Evolutionary conservation across 73 alveolate genomes (phyloP), one percentile per base, ranked within the genome.

Genomic region (Paramecium primaurelia): DNA sequence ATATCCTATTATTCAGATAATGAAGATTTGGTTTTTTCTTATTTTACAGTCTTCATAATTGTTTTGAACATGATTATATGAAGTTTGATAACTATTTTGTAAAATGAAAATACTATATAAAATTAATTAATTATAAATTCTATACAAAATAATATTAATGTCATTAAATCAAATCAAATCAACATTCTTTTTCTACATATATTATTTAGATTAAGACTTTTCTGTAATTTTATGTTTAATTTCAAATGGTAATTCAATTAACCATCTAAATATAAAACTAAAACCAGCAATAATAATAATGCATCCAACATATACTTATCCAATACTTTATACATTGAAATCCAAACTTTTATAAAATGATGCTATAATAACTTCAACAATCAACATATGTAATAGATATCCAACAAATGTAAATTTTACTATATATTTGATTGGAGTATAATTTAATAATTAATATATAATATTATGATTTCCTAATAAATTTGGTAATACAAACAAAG

Each of bases 371-470:
- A 64, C 84, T 7, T 64, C 84, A 64, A 64, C 28, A 5, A 64
- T 26, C 12, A 64, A 64, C 84, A 64, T 64, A n/a, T 64, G 84
- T 32, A 75, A 30, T 11, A 75, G 36, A 75, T 75, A 75, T 25
- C 68, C 88, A n/a, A 40, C 88, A 75, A 75, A 75, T 0, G 88
- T 75, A 42, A 75, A 75, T 42, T 38, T 75, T 1, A 37, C 88
- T 37, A 75, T 36, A 75, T 75, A 42, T 75, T 25, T 30, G 11
- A 75, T 42, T 16, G 60, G 58, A 42, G 60, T 38, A 22, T 38
- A 75, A 42, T 75, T 75, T 10, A 75, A 36, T 22, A 75, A 30
- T 42, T 75, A 32, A 75, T 75, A 75, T 18, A 75, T 38, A 0
- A 75, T 14, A 20, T 75, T 75, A 22, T 36, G 7, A 75, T 37